Base-by-base conservation (phyloP, 2,329 filamentous ascomycete genomes). In the Hypoxylon sp. region DNA sequence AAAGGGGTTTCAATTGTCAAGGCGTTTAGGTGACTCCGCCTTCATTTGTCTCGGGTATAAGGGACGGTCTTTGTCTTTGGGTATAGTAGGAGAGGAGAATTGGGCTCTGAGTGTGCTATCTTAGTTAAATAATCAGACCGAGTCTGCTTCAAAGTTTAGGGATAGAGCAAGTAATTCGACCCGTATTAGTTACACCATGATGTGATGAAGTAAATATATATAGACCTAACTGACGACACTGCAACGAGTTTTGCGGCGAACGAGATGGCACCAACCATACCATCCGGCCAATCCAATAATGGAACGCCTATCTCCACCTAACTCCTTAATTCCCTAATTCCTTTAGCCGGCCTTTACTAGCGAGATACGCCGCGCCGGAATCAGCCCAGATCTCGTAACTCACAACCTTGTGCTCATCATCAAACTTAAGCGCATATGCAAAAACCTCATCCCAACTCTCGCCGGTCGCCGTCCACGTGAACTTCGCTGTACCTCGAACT, bases 291-390 rank as follows among this genome's bases (percentile, higher is more conserved):
- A 5, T 9, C 22, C 19, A 13, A 50, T 10, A 31, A n/a, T 24
- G 6, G 3, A n/a, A 26, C 10, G 35, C 13, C 13, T 26, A 26
- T 29, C 8, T 26, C 17, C 19, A 10, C 14, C 5, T 14, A 10
- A 53, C 19, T 3, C 2, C 5, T 26, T 51, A 53, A 2, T 22
- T 46, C 29, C 35, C 55, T 5, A 70, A 22, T 22, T 51, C 37
- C 39, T 63, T 58, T 87, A 91, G 74, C 86, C 87, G 46, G 81
- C 92, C 66, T 80, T 90, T 63, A 87, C 89, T 39, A 85, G 90
- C 70, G 79, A 89, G 75, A 70, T 78, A 80, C 47, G 78, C 76
- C 6, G 79, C 79, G 5, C 79, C 80, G 1, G 79, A 77, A 67
- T 81, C 80, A 6, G 79, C 80, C 79, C 79, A 81, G 24, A 81